A percentile compares a stretch with the other conserved stretches of the same genome.
phyloP scores from a whole-genome alignment of 106 monocot species.

The Dactylorhiza incarnata region DNA sequence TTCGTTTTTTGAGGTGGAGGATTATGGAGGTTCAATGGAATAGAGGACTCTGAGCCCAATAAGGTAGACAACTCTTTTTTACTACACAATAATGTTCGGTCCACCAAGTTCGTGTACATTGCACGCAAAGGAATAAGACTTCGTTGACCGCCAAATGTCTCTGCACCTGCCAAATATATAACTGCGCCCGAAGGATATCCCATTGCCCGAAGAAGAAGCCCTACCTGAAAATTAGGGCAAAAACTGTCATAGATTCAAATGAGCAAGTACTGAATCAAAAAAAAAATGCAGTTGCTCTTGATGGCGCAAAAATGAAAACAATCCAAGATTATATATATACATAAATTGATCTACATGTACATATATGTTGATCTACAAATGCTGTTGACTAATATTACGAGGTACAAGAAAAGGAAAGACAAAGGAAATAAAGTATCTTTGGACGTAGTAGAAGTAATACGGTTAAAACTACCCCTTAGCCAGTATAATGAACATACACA shows the following conservation, averaged over 20 bases:
- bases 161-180: constrained; percentile 76
- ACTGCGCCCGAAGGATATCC: constrained; percentile 72
- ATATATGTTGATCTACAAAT: too few relatives aligned
- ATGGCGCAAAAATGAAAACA: not conserved
- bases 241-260: not conserved
- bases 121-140: constrained; percentile 62
- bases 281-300: not conserved
- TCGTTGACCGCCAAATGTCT: constrained; percentile 83
- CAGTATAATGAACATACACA: not conserved
- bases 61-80: constrained; percentile 45
- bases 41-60: constrained; percentile 54
- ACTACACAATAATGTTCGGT: constrained; percentile 65
- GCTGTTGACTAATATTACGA: too few relatives aligned
- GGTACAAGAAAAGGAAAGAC: too few relatives aligned
- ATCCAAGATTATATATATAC: not conserved
- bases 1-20: constrained; percentile 47
- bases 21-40: constrained; percentile 26
- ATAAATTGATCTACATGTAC: too few relatives aligned
- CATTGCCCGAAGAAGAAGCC: constrained; percentile 64
- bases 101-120: constrained; percentile 63
- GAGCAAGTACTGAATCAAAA: not conserved
- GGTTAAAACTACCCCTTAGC: not conserved
- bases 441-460: too few relatives aligned
- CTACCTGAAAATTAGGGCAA: constrained; percentile 45
- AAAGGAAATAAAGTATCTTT: too few relatives aligned